These are phyloP conservation scores for Pseudozyma hubeiensis DNA, from an alignment of 1,284 basidiomycete genomes.

Conservation along the genomic window DNA sequence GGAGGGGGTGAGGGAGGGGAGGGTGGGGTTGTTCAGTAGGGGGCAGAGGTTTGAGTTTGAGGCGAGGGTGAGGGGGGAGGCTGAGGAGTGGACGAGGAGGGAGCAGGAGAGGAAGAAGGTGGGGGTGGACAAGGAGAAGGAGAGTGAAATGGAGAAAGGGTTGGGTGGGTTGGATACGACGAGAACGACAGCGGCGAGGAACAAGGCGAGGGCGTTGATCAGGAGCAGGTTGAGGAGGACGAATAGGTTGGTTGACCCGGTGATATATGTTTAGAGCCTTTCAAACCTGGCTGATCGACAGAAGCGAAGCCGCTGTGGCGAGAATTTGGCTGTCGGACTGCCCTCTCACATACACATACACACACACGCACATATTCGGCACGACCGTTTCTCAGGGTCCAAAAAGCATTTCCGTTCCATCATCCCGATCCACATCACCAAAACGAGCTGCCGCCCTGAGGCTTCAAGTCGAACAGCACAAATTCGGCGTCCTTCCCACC, in stretches of 20 bases:
- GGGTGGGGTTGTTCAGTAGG: slow-evolving; percentile 36
- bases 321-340: no score
- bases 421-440: slow-evolving; percentile 5
- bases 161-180: background rate
- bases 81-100: background rate
- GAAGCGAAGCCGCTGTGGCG: no score
- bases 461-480: slow-evolving; percentile 39
- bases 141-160: background rate
- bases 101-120: background rate
- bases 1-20: background rate
- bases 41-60: slow-evolving; percentile 36
- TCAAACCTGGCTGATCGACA: background rate
- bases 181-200: background rate
- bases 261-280: slow-evolving; percentile 33
- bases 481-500: slow-evolving; percentile 42
- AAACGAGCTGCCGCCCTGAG: background rate
- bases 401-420: slow-evolving; percentile 8
- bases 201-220: slow-evolving; percentile 18
- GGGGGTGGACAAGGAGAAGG: background rate
- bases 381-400: background rate
- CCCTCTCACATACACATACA: background rate
- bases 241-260: slow-evolving; percentile 40
- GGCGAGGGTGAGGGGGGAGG: slow-evolving; percentile 6
- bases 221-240: slow-evolving; percentile 21
- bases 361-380: background rate